These are phyloP conservation scores for Paxillus ammoniavirescens DNA, from an alignment of 768 basidiomycete genomes.

Conservation along the genomic window DNA sequence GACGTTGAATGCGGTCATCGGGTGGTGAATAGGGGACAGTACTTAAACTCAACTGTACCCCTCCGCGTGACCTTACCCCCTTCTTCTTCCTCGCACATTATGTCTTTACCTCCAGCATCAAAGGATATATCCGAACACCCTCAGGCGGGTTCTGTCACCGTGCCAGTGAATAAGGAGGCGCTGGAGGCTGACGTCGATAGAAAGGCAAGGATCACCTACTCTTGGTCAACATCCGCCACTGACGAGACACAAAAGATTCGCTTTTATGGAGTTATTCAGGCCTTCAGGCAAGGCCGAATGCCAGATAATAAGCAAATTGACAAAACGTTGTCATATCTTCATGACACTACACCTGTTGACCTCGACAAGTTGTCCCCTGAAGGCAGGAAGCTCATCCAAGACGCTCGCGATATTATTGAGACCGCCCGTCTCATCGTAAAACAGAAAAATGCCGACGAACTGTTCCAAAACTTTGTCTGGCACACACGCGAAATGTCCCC, in stretches of 20 bases:
- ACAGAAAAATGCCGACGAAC: slow-evolving; percentile 87
- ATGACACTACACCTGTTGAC: slow-evolving; percentile 58
- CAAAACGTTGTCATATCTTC: slow-evolving; percentile 63
- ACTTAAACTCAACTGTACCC: slow-evolving; percentile 5
- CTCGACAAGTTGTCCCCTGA: slow-evolving; percentile 68
- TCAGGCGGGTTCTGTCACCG: slow-evolving; percentile 56
- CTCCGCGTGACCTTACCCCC: neutral
- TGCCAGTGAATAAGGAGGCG: slow-evolving; percentile 56
- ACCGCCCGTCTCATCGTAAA: slow-evolving; percentile 70
- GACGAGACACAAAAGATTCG: slow-evolving; percentile 45
- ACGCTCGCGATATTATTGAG: slow-evolving; percentile 76
- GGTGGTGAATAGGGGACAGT: slow-evolving; percentile 3
- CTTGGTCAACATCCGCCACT: neutral
- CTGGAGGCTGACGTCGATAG: slow-evolving; percentile 78
- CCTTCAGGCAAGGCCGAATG: slow-evolving; percentile 74
- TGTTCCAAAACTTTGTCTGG: slow-evolving; percentile 91
- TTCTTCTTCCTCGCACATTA: slow-evolving; percentile 22
- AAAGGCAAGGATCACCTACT: slow-evolving; percentile 45
- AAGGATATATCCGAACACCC: slow-evolving; percentile 65
- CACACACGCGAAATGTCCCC: slow-evolving; percentile 54
- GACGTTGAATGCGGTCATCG: slow-evolving; percentile 10
- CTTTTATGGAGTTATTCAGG: slow-evolving; percentile 78
- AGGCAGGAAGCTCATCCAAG: slow-evolving; percentile 73
- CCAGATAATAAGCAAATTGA: slow-evolving; percentile 84
- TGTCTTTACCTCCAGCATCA: slow-evolving; percentile 65